A percentile compares a stretch with the other conserved stretches of the same genome.
phyloP scores from a whole-genome alignment of 164 flowering plant species.

The Tinospora cordifolia region DNA sequence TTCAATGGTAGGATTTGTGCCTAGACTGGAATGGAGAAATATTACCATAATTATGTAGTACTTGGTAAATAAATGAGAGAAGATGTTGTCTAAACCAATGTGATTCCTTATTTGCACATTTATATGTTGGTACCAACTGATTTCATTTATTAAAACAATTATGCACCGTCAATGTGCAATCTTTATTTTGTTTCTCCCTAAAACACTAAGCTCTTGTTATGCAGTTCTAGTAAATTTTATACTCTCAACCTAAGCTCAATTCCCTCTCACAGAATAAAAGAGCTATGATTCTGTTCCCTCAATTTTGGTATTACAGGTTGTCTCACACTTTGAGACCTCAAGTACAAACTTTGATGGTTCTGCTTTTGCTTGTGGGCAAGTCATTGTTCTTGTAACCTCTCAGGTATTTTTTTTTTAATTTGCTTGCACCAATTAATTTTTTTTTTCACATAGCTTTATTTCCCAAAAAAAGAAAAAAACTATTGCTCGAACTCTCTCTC shows the following conservation, averaged over 20 bases:
- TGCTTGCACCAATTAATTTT: neutral
- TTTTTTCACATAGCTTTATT: neutral
- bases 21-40: neutral
- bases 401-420: constrained; percentile 39
- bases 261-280: neutral
- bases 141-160: too few relatives aligned
- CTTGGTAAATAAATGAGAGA: neutral
- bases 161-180: neutral
- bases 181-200: neutral
- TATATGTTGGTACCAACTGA: too few relatives aligned
- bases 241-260: neutral
- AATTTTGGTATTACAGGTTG: constrained; percentile 38
- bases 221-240: too few relatives aligned
- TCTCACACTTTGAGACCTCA: constrained; percentile 40
- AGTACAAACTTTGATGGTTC: constrained; percentile 24
- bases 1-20: neutral
- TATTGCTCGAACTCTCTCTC: too few relatives aligned
- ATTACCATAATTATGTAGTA: neutral
- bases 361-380: constrained; percentile 61
- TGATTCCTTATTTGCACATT: neutral
- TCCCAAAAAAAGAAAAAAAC: too few relatives aligned
- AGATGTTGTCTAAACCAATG: neutral
- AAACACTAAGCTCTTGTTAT: neutral
- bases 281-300: neutral
- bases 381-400: constrained; percentile 63